Percentiles rank a stretch among this genome's conserved stretches.
These are phyloP conservation scores for rapeseed (Brassica napus) DNA, from an alignment of 345 rosid species.

Conservation along the genomic window DNA sequence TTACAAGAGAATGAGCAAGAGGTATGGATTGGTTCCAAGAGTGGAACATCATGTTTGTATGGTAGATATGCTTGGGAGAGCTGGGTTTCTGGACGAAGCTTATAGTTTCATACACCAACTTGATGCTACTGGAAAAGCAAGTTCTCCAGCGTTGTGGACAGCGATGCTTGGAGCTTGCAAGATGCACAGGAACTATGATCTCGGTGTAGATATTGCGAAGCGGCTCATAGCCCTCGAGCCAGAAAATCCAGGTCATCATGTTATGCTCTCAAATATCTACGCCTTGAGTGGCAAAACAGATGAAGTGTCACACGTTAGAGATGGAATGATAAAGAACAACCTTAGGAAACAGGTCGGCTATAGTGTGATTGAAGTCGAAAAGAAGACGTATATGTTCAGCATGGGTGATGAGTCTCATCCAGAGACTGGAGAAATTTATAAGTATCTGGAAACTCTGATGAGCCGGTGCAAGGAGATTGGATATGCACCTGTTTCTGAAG, in stretches of 20 bases:
- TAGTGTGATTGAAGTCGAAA: constrained; percentile 59
- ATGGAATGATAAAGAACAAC: constrained; percentile 59
- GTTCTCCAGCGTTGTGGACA: constrained; percentile 79
- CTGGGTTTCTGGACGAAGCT: constrained; percentile 68
- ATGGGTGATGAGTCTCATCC: constrained; percentile 76
- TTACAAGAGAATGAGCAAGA: constrained; percentile 56
- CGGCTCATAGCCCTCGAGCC: constrained; percentile 69
- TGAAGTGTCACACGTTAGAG: constrained; percentile 60
- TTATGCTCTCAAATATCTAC: constrained; percentile 78
- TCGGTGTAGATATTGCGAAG: constrained; percentile 73
- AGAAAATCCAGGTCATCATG: constrained; percentile 86
- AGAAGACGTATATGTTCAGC: constrained; percentile 61
- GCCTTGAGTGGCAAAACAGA: constrained; percentile 78
- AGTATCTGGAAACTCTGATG: constrained; percentile 65
- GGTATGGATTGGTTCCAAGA: constrained; percentile 53
- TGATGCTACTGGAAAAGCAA: constrained; percentile 43
- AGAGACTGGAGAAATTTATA: constrained; percentile 54
- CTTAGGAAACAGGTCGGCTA: constrained; percentile 79
- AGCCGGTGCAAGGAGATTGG: constrained; percentile 66
- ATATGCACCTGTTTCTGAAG: constrained; percentile 55
- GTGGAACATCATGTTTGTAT: constrained; percentile 79
- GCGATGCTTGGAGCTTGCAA: constrained; percentile 97
- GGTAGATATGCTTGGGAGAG: constrained; percentile 90
- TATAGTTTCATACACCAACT: constrained; percentile 50
- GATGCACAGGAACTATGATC: constrained; percentile 78